Percentiles rank a stretch among this genome's conserved stretches.
Conservation (phyloP, 2,329 filamentous ascomycete genomes). For the Aspergillus latus region DNA sequence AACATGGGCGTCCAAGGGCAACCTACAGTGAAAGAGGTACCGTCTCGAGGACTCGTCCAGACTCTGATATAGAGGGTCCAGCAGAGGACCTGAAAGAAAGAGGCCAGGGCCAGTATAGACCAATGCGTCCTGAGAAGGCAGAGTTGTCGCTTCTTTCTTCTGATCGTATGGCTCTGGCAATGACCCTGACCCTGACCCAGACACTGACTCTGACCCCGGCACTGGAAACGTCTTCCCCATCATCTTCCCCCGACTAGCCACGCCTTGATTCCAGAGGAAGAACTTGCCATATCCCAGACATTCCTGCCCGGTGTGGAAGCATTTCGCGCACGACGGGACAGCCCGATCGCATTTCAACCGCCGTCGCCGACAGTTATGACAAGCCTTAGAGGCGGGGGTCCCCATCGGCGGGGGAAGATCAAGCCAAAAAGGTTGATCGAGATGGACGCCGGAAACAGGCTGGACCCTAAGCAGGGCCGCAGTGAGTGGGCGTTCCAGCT, state of each 20-base stretch:
- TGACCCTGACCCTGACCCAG: not conserved
- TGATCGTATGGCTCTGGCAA: no score
- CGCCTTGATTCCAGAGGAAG: constrained; percentile 15
- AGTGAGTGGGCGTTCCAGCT: no score
- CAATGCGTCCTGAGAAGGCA: no score
- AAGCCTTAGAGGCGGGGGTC: constrained; percentile 5
- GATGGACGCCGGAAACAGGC: no score
- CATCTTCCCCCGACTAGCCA: constrained; percentile 19
- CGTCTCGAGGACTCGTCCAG: not conserved
- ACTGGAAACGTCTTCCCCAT: constrained; percentile 15
- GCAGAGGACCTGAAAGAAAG: not conserved
- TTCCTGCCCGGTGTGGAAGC: constrained; percentile 2
- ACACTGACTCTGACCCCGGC: not conserved
- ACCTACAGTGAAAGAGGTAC: constrained; percentile 5
- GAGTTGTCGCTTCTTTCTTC: no score
- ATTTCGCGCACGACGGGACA: constrained; percentile 7
- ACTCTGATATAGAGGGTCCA: constrained; percentile 5
- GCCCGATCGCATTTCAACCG: constrained; percentile 13
- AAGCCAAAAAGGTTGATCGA: no score
- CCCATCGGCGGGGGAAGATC: not conserved
- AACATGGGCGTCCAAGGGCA: not conserved
- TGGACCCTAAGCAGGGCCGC: no score
- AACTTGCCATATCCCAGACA: constrained; percentile 17
- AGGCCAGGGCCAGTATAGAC: not conserved
- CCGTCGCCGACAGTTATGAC: constrained; percentile 16